Evolutionary conservation across 2,329 filamentous ascomycete species (phyloP).

Genomic region (Thelonectria discophora): DNA sequence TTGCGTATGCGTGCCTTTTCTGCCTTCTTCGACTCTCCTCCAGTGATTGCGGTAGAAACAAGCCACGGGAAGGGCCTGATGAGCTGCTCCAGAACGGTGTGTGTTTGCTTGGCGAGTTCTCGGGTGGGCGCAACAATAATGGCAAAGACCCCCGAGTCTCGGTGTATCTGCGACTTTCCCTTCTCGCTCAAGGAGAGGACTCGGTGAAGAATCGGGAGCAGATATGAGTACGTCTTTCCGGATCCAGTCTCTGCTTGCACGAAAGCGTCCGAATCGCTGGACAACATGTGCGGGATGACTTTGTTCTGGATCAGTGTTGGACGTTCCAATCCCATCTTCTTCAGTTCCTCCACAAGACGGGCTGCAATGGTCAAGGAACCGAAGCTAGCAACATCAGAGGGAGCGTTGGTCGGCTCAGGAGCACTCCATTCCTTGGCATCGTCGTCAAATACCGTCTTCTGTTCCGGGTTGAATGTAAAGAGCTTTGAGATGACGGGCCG

Average conservation of each 20-base stretch:
- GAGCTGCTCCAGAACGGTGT: slow-evolving; percentile 83
- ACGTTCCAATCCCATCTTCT: slow-evolving; percentile 87
- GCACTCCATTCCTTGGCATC: slow-evolving; percentile 60
- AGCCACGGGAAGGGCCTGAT: slow-evolving; percentile 93
- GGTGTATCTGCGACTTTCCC: slow-evolving; percentile 70
- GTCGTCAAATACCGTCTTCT: slow-evolving; percentile 69
- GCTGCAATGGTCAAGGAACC: slow-evolving; percentile 84
- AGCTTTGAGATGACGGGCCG: slow-evolving; percentile 84
- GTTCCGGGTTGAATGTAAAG: slow-evolving; percentile 86
- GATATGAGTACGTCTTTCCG: slow-evolving; percentile 96
- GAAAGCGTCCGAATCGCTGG: slow-evolving; percentile 88
- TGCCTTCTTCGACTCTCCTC: slow-evolving; percentile 74
- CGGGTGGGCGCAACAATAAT: slow-evolving; percentile 94
- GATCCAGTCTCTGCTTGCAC: slow-evolving; percentile 97
- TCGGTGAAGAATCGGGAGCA: slow-evolving; percentile 89
- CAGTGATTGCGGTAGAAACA: slow-evolving; percentile 84
- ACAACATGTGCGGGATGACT: slow-evolving; percentile 81
- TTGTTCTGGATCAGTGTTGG: slow-evolving; percentile 96
- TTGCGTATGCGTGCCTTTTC: slow-evolving; percentile 95
- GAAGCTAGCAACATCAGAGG: slow-evolving; percentile 86
- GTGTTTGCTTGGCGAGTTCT: slow-evolving; percentile 94
- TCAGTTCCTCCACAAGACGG: slow-evolving; percentile 81
- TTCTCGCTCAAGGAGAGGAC: slow-evolving; percentile 78
- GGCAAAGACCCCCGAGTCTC: slow-evolving; percentile 90
- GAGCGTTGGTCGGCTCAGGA: slow-evolving; percentile 87